A percentile compares a stretch with the other conserved stretches of the same genome.
phyloP scores from a whole-genome alignment of 1,139 yeast species.

The Meyerozyma elateridarum region DNA sequence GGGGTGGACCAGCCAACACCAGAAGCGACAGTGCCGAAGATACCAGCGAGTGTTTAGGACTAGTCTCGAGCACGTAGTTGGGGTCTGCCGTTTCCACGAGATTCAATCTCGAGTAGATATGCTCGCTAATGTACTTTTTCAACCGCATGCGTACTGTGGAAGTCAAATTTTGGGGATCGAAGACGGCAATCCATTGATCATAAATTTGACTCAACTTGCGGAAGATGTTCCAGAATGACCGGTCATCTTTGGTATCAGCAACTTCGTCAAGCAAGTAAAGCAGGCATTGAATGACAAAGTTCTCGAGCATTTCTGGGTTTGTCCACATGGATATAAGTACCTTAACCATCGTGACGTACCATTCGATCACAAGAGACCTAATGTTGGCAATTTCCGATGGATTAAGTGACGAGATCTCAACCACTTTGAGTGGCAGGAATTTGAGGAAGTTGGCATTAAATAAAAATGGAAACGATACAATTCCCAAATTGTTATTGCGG shows the following conservation, averaged over 20 bases:
- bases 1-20: too few species aligned
- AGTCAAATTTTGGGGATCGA: background rate
- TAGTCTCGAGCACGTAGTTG: background rate
- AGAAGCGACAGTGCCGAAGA: background rate
- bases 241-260: constrained; percentile 1
- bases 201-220: constrained; percentile 1
- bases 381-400: constrained; percentile 13
- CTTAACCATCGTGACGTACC: constrained; percentile 37
- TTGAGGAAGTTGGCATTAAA: constrained; percentile 30
- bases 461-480: constrained; percentile 42
- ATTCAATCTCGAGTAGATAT: constrained; percentile 1
- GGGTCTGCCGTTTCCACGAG: constrained; percentile 1
- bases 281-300: constrained; percentile 1
- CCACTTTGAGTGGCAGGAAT: constrained; percentile 8
- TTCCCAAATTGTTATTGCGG: constrained; percentile 19
- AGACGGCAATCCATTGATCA: constrained; percentile 1
- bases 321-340: constrained; percentile 16
- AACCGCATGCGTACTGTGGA: background rate
- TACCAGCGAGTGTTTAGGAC: background rate
- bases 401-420: constrained; percentile 11
- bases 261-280: constrained; percentile 1
- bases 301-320: constrained; percentile 1
- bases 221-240: constrained; percentile 3
- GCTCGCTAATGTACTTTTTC: background rate
- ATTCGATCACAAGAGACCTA: constrained; percentile 26